phyloP scores from a whole-genome alignment of 1,139 yeast species.

The Suhomyces panamericanus region DNA sequence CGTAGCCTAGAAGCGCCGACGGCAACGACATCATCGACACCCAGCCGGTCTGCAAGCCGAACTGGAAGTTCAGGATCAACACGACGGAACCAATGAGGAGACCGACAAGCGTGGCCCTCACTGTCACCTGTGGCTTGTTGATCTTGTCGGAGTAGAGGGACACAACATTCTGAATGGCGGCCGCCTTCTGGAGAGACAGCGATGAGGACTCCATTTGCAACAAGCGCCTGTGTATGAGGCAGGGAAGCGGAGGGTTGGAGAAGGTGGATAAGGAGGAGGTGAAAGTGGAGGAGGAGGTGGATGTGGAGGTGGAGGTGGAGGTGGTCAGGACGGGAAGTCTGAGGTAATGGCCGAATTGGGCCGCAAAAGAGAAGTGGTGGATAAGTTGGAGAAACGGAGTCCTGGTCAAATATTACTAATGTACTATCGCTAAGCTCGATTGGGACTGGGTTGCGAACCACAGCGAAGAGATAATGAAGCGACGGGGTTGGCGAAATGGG shows the following conservation, averaged over 20 bases:
- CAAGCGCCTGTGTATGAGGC: background rate
- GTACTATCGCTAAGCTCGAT: background rate
- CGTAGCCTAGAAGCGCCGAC: conserved; percentile 83
- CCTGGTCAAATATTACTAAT: too few relatives aligned
- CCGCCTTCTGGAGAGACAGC: conserved; percentile 1
- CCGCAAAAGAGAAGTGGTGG: background rate
- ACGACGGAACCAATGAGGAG: conserved; percentile 77
- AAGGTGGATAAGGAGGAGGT: background rate
- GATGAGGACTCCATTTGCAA: background rate
- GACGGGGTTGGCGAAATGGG: too few relatives aligned
- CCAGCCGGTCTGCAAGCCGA: conserved; percentile 98
- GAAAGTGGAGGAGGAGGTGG: too few relatives aligned
- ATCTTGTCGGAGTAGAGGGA: conserved; percentile 30
- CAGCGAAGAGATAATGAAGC: too few relatives aligned
- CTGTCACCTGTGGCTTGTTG: conserved; percentile 60
- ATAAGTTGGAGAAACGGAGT: background rate
- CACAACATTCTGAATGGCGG: conserved; percentile 4
- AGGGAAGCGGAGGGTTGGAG: background rate
- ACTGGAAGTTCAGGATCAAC: conserved; percentile 85
- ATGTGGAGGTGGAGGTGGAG: background rate
- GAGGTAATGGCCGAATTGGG: background rate
- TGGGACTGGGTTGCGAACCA: background rate
- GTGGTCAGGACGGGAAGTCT: too few relatives aligned
- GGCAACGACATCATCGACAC: conserved; percentile 99
- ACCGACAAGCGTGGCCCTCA: conserved; percentile 73